Base-by-base conservation (phyloP, 75 land plant genomes). In the Cryptomeria japonica region DNA sequence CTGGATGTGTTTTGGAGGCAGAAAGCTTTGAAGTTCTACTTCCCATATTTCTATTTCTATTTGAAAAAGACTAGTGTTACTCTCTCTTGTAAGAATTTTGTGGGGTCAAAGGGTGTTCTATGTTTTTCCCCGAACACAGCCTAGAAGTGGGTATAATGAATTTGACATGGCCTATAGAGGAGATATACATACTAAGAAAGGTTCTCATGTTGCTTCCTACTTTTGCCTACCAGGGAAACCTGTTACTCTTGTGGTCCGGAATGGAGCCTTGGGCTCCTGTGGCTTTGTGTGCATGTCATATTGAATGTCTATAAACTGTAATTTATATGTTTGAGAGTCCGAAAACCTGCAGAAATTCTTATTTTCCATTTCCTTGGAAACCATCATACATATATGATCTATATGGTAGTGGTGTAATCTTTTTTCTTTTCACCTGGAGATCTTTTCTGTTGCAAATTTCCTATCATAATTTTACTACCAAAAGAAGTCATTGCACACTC, bases 31-130 rank as follows among this genome's bases (percentile, higher is more conserved):
- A 2, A 73, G 2, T 32, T 75, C 77, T 75, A 25, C 77, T 75
- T 75, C 77, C 77, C 38, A 75, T 75, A 34, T 75, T 75, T 75
- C 77, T 75, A 34, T 75, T 75, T 75, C 77, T 75, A 75, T 75
- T 75, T 75, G 37, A 75, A 75, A 75, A 75, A 75, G 16, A 75
- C 77, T 75, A 75, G 37, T 75, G 77, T 34, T 34, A 3, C 77
- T 75, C 36, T 75, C 77, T 75, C 36, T 75, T 12, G 34, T 34
- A 75, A 75, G 77, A 75, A 37, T 32, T 34, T 75, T 75, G 77
- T 75, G 77, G 77, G 34, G 77, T 75, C 77, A 75, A 34, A 14
- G 77, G 77, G 77, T 75, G 77, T 75, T 75, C 15, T 32, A 75
- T 75, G 77, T 75, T 75, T 75, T 75, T 32, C 37, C 77, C 77